Evolutionary conservation across 129 eudicot species (phyloP), one percentile per base, ranked within the genome.

Genomic region (Gnaphalium uliginosum): DNA sequence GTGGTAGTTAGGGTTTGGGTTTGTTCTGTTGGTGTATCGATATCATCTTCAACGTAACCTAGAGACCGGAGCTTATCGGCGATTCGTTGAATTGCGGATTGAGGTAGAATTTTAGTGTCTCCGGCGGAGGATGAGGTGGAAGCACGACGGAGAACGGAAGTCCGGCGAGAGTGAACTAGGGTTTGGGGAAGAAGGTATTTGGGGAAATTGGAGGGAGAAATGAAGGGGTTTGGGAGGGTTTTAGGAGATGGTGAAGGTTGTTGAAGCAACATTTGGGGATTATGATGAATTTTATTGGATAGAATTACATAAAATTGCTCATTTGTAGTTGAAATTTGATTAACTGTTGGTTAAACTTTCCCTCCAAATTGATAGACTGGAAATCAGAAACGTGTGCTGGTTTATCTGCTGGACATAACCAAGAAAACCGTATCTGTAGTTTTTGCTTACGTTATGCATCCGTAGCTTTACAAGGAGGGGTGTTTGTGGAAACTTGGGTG

Each of bases 11-110:
- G 43, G 54, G 62, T 33, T 61, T 53, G 61, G 57, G 64, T 30
- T 64, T 66, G 9, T 13, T 68, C 27, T 7, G 63, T 17, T 21
- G 25, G 29, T 72, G 21, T 68, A 21, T 13, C 24, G 27, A n/a
- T 29, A 15, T 53, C 94, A 48, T 76, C 83, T 56, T 87, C 92
- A 25, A 81, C 90, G 66, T 81, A 93, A n/a, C 98, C 98, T 14
- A 93, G 85, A 76, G 89, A 77, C 2, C 96, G 96, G 29, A 93
- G 92, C 85, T 93, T 93, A 50, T 93, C 97, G 39, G 97, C 98
- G 29, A 93, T 93, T 25, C 98, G 76, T 29, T 78, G 86, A 66
- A 93, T 87, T 79, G 98, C 93, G 66, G 98, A 90, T 39, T 86
- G 75, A 25, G 96, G 82, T n/a, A 90, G 80, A 13, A 75, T 66